Evolutionary conservation across 169 alveolate genomes (phyloP).

Genomic region (Babesia ovata): DNA sequence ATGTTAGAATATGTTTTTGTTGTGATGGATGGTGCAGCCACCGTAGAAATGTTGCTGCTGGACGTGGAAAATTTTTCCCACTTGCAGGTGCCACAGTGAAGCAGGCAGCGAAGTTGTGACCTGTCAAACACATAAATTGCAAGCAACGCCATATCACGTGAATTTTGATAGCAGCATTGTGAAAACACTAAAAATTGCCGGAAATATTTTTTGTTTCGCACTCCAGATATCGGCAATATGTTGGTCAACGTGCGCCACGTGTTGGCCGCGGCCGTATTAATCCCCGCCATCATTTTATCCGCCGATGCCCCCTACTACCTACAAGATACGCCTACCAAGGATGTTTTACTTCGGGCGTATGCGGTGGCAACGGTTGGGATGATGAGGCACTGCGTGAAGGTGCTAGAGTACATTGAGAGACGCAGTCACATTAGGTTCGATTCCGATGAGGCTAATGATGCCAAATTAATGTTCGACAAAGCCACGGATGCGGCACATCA

Average conservation of each 20-base stretch:
- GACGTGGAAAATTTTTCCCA: not conserved
- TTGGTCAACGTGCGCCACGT: not conserved
- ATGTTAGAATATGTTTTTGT: not conserved
- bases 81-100: not conserved
- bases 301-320: not conserved
- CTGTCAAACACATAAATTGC: no score
- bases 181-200: no score
- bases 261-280: not conserved
- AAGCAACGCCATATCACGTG: no score
- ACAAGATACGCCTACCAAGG: not conserved
- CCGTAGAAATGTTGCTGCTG: no score
- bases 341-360: not conserved
- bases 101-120: not conserved
- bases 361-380: not conserved
- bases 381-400: not conserved
- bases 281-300: not conserved
- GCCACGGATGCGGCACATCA: no score
- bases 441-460: no score
- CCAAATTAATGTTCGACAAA: no score
- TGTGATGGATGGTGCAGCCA: not conserved
- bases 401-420: no score
- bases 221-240: not conserved
- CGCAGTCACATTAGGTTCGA: no score
- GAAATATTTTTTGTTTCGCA: no score
- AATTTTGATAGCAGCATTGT: no score